Evolutionary conservation across 2,329 filamentous ascomycete species (phyloP).

Genomic region (Neocucurbitaria cava): DNA sequence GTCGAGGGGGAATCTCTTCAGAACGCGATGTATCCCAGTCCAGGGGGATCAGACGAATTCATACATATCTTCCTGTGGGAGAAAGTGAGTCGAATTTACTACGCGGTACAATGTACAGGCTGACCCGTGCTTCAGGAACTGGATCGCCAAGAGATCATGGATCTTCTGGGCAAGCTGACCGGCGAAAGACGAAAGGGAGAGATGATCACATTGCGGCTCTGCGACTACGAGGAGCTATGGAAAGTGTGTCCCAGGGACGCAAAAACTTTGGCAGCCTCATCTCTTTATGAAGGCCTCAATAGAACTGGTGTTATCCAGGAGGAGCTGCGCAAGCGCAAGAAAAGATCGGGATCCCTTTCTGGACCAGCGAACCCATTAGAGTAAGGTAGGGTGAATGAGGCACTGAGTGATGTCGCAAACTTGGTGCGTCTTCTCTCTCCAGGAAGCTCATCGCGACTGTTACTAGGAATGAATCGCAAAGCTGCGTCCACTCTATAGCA

Average conservation of each 20-base stretch:
- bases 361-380: no score
- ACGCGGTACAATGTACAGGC: no score
- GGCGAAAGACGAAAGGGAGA: constrained; percentile 59
- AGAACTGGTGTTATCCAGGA: constrained; percentile 53
- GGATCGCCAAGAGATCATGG: not conserved
- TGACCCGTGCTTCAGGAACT: no score
- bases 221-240: constrained; percentile 57
- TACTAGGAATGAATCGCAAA: no score
- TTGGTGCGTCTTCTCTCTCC: no score
- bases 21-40: constrained; percentile 56
- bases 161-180: constrained; percentile 58
- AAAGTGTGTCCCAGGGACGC: constrained; percentile 60
- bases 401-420: no score
- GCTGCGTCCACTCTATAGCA: no score
- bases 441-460: no score
- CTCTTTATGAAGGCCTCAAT: constrained; percentile 64
- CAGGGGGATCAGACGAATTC: constrained; percentile 63
- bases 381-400: no score
- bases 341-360: no score
- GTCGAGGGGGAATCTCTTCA: not conserved
- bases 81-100: constrained; percentile 49
- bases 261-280: constrained; percentile 62
- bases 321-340: constrained; percentile 1
- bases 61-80: constrained; percentile 62
- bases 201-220: constrained; percentile 62